Evolutionary conservation across 208 protist genomes (phyloP), one percentile per base, ranked within the genome.

Genomic region (Acanthamoeba divionensis): DNA sequence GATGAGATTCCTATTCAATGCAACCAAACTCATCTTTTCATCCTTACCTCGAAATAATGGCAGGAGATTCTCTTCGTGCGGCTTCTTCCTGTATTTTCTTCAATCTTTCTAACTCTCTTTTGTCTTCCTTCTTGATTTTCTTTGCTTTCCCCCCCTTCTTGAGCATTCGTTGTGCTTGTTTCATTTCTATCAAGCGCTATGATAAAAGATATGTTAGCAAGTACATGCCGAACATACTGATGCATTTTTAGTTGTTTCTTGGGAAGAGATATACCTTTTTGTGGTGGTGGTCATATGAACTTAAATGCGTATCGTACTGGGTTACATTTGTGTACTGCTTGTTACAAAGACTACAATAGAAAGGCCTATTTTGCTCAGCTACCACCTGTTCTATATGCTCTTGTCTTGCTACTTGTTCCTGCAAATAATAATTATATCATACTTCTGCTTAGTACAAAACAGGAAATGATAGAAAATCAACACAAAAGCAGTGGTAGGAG

Each of bases 251-350:
- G 13, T 73, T 26, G 21, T 21, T 21, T 24, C 15, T 73, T 5
- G 41, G 13, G 21, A 73, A 73, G 0, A 73, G 24, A 45, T 15
- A 6, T 24, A 90, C 87, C 79, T 90, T 90, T 24, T 89, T 88
- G 87, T 90, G 87, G 26, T 90, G 33, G 63, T 90, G 87, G 63
- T 90, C 87, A 50, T 90, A 90, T 69, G 75, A 90, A 36, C 48
- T 90, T n/a, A 90, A 29, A 21, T 90, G 87, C 1, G 29, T 24
- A 52, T 90, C 87, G 44, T 65, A 90, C 47, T 90, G 54, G 18
- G 48, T 21, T 12, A 83, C 85, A 10, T 90, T 87, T n/a, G 48
- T 88, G 79, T 90, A 90, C 87, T 90, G 87, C 66, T 90, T 90
- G 79, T 83, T 89, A 44, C 87, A 90, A 18, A 90, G 21, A 29